Base-by-base conservation (phyloP, 139 green algal genomes). In the Spirogloea muscicola region DNA sequence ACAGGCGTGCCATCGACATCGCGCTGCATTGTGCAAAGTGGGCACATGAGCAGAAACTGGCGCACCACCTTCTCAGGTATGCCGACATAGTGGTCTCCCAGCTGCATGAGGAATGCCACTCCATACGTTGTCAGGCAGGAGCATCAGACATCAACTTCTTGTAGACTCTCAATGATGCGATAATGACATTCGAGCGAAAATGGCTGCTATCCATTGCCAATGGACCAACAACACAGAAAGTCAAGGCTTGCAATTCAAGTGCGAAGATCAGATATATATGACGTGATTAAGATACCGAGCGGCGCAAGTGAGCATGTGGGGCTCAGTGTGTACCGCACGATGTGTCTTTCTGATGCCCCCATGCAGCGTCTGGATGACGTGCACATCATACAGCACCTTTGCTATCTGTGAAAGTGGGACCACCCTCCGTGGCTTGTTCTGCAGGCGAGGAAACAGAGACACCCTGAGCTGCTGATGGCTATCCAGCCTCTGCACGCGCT, bases 271-370 rank as follows among this genome's bases (percentile, higher is more conserved):
- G n/a, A n/a, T n/a, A n/a, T n/a, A n/a, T n/a, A n/a, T n/a, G n/a
- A n/a, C n/a, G n/a, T n/a, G n/a, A n/a, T n/a, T n/a, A n/a, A n/a
- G n/a, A n/a, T n/a, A n/a, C n/a, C n/a, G n/a, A n/a, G n/a, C n/a
- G n/a, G n/a, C n/a, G n/a, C n/a, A n/a, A n/a, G n/a, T n/a, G n/a
- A n/a, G n/a, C n/a, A n/a, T n/a, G n/a, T n/a, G n/a, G n/a, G n/a
- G n/a, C n/a, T n/a, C n/a, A n/a, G n/a, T n/a, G n/a, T n/a, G 10
- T 33, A 68, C 59, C 27, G 41, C 43, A 6, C 59, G 59, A 68
- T 68, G 59, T n/a, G 59, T 68, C 27, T 68, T 68, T 38, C 59
- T 68, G 59, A 68, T 68, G 59, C 59, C 59, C 5, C 59, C 59
- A 33, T 68, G 59, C 3, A 10, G 29, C 27, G 59, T 68, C 18